Percentiles rank a stretch among this genome's conserved stretches.
Conservation (phyloP, 495 filamentous ascomycete species). For the Aspergillus conjunctus region DNA sequence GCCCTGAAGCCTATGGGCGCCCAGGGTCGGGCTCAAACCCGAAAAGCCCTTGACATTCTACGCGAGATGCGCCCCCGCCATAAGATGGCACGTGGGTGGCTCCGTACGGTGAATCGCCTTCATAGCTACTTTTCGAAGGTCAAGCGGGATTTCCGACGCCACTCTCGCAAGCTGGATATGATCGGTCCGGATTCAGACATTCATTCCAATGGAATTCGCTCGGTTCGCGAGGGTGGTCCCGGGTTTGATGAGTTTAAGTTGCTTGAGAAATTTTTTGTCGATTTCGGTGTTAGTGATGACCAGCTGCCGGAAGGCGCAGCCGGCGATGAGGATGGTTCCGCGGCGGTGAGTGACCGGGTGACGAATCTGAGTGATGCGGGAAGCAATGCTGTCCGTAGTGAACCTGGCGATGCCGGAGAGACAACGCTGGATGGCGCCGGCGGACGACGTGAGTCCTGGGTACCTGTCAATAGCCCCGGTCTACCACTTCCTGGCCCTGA, state of each 20-base stretch:
- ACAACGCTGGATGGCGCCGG: conserved; percentile 36
- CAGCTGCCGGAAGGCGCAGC: conserved; percentile 34
- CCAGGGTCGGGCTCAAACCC: conserved; percentile 42
- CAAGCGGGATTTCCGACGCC: conserved; percentile 60
- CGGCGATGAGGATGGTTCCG: conserved; percentile 39
- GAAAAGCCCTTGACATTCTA: conserved; percentile 55
- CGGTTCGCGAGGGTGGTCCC: conserved; percentile 52
- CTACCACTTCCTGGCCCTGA: conserved; percentile 41
- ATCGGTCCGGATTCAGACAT: conserved; percentile 36
- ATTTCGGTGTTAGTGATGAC: conserved; percentile 57
- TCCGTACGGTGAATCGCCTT: conserved; percentile 66
- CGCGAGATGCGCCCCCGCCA: conserved; percentile 66
- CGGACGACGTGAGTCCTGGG: conserved; percentile 48
- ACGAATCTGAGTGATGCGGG: conserved; percentile 45
- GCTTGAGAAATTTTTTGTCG: conserved; percentile 58
- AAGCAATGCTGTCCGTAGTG: conserved; percentile 47
- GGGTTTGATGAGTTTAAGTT: conserved; percentile 72
- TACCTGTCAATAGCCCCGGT: conserved; percentile 47
- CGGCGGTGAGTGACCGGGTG: conserved; percentile 33
- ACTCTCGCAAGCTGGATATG: conserved; percentile 45
- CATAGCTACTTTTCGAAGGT: conserved; percentile 67
- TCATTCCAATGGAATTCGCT: conserved; percentile 43
- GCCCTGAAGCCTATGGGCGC: conserved; percentile 27
- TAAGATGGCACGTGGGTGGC: conserved; percentile 72
- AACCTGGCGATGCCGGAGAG: conserved; percentile 42